These are phyloP conservation scores for Lichtheimia ramosa DNA, from an alignment of 371 early-diverging fungal genomes.

Conservation along the genomic window DNA sequence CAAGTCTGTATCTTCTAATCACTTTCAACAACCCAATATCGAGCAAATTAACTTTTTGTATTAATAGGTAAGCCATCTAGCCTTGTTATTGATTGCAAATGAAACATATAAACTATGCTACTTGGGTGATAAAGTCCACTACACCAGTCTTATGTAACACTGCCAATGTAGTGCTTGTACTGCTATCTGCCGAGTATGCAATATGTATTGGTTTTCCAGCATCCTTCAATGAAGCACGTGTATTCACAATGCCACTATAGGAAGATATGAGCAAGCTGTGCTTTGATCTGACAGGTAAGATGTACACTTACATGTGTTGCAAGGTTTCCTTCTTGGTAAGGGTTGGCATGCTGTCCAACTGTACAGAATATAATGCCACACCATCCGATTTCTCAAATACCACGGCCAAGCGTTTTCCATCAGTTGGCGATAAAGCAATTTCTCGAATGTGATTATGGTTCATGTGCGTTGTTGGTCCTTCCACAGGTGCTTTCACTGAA, in stretches of 20 bases:
- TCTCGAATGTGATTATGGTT: slow-evolving; percentile 27
- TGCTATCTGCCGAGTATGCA: background rate
- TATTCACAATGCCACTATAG: background rate
- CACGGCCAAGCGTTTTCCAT: slow-evolving; percentile 35
- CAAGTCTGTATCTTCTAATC: too few species aligned
- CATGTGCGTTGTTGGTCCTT: background rate
- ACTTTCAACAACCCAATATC: too few species aligned
- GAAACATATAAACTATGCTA: background rate
- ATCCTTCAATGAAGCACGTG: background rate
- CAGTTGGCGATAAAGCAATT: slow-evolving; percentile 26
- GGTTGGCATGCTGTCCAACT: slow-evolving; percentile 14
- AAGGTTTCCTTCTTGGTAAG: background rate
- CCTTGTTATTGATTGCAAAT: too few species aligned
- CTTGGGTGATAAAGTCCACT: background rate
- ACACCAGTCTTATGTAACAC: background rate
- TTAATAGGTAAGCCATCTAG: too few species aligned
- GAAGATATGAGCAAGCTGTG: background rate
- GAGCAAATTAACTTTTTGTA: too few species aligned
- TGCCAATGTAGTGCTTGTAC: background rate
- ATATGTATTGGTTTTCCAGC: background rate
- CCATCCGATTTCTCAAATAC: slow-evolving; percentile 25
- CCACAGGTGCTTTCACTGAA: background rate
- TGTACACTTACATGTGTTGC: background rate
- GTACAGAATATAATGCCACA: slow-evolving; percentile 25
- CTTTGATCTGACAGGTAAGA: background rate